Percentiles rank a stretch among this genome's conserved stretches.
These are phyloP conservation scores for Trichomonascaceae sp. DNA, from an alignment of 1,139 yeast species.

Conservation along the genomic window DNA sequence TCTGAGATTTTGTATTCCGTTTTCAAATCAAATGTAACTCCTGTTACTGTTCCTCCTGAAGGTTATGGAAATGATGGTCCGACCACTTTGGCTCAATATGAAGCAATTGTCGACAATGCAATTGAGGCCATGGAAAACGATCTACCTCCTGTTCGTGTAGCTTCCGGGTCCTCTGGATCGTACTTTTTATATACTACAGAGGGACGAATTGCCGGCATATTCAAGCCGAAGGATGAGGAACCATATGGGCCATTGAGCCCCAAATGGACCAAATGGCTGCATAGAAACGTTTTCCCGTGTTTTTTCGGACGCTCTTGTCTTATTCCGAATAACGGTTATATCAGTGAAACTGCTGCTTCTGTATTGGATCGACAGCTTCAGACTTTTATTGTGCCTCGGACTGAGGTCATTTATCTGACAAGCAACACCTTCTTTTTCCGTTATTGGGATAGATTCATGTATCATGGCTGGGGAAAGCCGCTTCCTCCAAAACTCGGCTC, in stretches of 20 bases:
- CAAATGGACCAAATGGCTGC: conserved; percentile 77
- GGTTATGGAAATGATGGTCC: conserved; percentile 34
- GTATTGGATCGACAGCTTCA: conserved; percentile 54
- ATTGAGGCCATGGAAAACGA: conserved; percentile 34
- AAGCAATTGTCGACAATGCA: conserved; percentile 9
- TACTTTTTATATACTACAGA: conserved; percentile 47
- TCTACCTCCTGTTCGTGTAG: conserved; percentile 47
- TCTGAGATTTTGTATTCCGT: conserved; percentile 45
- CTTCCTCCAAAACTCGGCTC: conserved; percentile 56
- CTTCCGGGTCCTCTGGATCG: conserved; percentile 68
- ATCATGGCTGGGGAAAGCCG: conserved; percentile 22
- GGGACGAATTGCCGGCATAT: conserved; percentile 47
- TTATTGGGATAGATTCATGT: conserved; percentile 41
- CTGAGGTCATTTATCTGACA: conserved; percentile 51
- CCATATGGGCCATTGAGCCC: conserved; percentile 77
- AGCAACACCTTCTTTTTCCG: conserved; percentile 54
- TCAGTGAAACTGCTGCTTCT: conserved; percentile 69
- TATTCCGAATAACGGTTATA: conserved; percentile 67
- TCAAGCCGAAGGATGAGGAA: conserved; percentile 77
- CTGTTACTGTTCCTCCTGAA: conserved; percentile 25
- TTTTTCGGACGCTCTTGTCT: conserved; percentile 70
- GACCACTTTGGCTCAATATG: conserved; percentile 29
- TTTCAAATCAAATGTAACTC: conserved; percentile 32
- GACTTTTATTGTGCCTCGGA: conserved; percentile 58
- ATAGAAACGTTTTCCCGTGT: conserved; percentile 68